These are phyloP conservation scores for Anastatica hierochuntica DNA, from an alignment of 345 rosid species.

Conservation along the genomic window DNA sequence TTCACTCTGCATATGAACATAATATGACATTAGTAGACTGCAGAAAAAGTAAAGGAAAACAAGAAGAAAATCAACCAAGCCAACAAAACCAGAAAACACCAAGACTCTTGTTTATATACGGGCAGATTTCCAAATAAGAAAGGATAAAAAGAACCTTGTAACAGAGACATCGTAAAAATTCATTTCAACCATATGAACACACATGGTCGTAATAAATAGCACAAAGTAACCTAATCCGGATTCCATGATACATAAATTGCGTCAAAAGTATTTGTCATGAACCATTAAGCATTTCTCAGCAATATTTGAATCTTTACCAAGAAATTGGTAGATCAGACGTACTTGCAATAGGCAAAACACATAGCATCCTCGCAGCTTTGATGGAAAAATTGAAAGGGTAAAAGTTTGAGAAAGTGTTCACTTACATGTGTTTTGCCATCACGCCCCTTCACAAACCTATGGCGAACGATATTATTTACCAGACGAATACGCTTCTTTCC, in stretches of 20 bases:
- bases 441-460: constrained; percentile 60
- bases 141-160: constrained; percentile 1
- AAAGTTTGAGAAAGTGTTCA: constrained; percentile 15
- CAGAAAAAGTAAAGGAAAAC: background rate
- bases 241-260: background rate
- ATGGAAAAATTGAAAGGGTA: background rate
- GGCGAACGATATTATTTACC: constrained; percentile 89
- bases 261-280: background rate
- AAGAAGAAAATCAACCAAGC: background rate
- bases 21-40: constrained; percentile 10
- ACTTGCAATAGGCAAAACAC: background rate
- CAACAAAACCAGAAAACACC: constrained; percentile 2
- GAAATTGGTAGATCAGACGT: constrained; percentile 7
- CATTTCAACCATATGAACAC: constrained; percentile 4
- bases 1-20: constrained; percentile 50
- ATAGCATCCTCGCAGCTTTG: background rate
- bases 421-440: constrained; percentile 74
- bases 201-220: background rate
- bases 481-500: constrained; percentile 65
- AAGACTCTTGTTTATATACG: background rate
- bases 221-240: background rate
- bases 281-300: background rate
- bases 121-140: background rate
- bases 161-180: constrained; percentile 1
- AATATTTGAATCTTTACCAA: background rate